Evolutionary conservation across 2,329 filamentous ascomycete species (phyloP).

Genomic region (Emmonsia crescens): DNA sequence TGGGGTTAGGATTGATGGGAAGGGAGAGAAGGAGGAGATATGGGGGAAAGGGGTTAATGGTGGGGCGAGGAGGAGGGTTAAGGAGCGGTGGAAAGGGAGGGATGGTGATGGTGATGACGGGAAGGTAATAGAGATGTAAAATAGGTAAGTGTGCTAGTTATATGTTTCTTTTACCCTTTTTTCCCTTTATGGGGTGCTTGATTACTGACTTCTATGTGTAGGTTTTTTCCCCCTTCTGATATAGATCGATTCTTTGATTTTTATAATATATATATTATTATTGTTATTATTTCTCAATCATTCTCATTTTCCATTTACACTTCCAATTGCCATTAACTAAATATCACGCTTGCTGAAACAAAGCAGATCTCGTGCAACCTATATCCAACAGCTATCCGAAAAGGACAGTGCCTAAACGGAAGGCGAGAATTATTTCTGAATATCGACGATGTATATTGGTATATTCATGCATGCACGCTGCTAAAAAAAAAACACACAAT

Average conservation of each 20-base stretch:
- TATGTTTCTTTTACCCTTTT: not conserved
- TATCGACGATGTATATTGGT: not conserved
- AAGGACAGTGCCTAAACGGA: not conserved
- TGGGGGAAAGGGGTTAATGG: constrained; percentile 33
- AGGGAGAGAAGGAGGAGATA: constrained; percentile 23
- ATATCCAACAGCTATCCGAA: not conserved
- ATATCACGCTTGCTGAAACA: not conserved
- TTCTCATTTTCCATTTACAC: not conserved
- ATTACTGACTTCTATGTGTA: not conserved
- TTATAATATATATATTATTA: constrained; percentile 1
- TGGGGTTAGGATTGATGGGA: not conserved
- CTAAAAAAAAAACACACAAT: not conserved
- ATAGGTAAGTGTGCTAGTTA: constrained; percentile 5
- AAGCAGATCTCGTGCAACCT: not conserved
- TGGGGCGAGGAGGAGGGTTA: constrained; percentile 30
- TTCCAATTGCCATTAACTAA: not conserved
- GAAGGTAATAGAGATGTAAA: not conserved
- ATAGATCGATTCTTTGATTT: not conserved
- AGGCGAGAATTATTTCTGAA: not conserved
- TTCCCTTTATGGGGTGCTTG: not conserved
- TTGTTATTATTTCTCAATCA: not conserved
- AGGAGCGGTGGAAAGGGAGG: constrained; percentile 27
- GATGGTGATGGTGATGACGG: constrained; percentile 10
- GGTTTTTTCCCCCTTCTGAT: not conserved
- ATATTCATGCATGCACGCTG: not conserved